A percentile compares a stretch with the other conserved stretches of the same genome.
These are phyloP conservation scores for Nevesoporus exiguus DNA, from an alignment of 768 basidiomycete species.

Conservation along the genomic window DNA sequence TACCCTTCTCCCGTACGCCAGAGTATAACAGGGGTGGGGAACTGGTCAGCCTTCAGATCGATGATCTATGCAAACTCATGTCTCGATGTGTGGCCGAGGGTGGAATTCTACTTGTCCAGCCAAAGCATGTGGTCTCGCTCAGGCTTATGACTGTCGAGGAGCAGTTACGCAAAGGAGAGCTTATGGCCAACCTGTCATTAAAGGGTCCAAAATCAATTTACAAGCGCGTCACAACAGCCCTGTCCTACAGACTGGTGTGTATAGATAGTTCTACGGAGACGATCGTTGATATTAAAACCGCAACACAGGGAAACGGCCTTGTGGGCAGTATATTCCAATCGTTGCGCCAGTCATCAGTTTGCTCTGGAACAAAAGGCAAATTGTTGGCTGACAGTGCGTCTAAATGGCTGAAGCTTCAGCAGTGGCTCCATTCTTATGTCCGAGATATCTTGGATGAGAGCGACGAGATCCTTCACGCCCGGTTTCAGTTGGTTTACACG, in stretches of 20 bases:
- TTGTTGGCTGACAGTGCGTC: no score
- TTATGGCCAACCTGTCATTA: not conserved
- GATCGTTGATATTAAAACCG: no score
- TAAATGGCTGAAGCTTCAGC: not conserved
- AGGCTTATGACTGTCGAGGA: slow-evolving; percentile 44
- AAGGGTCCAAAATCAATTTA: no score
- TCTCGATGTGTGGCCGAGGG: not conserved
- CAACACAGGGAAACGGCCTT: no score
- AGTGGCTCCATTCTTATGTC: not conserved
- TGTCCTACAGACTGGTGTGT: not conserved
- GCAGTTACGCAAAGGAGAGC: slow-evolving; percentile 7
- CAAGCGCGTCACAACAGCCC: no score
- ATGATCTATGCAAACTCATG: not conserved
- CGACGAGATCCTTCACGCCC: not conserved
- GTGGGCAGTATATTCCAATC: no score
- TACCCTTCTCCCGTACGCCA: not conserved
- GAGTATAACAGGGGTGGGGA: not conserved
- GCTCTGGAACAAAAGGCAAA: not conserved
- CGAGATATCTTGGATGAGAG: not conserved
- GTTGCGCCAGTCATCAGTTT: no score
- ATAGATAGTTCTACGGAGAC: no score
- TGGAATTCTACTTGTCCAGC: slow-evolving; percentile 43
- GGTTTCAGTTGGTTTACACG: not conserved
- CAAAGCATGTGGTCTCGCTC: slow-evolving; percentile 52
- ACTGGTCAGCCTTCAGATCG: not conserved